Base-by-base conservation (phyloP, 1,284 basidiomycete species). In the Ustilago sp. region DNA sequence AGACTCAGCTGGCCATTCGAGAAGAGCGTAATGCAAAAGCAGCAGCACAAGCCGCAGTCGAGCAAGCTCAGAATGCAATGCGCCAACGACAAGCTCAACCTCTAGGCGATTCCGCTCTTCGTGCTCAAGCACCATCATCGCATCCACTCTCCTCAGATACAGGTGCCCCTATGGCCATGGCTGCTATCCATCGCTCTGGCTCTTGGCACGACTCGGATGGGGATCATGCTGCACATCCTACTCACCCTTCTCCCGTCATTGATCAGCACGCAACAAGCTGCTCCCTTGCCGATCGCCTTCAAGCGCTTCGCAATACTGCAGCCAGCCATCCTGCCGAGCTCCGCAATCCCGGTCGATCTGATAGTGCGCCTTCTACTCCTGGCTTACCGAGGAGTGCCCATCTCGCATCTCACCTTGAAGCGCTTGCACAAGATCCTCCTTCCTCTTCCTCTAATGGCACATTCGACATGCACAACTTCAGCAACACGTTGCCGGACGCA, bases 11-110 rank as follows among this genome's bases (percentile, higher is more conserved):
- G 8, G 63, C 68, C 32, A 62, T 70, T 43, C 63, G 83, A 2
- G 83, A 83, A 34, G 82, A 84, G 57, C 53, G 60, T n/a, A 79
- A 76, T 56, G 73, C 77, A 2, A 59, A 71, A 32, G 66, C 68
- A 12, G 63, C 62, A 11, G 59, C 58, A 17, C 54, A 74, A 36
- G 68, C 64, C 11, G 68, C 67, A 0, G 68, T 48, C 2, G 59
- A 75, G 43, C 71, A 68, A 53, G 64, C 64, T 15, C 52, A 55
- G 23, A 72, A 72, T 53, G 69, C 69, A 3, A 23, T 39, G 1
- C 43, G 47, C 2, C 69, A 74, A 38, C 31, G 59, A 3, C 41
- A 69, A 31, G 66, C 63, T 28, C 72, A 69, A 19, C 67, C 63
- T 31, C 65, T 65, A 47, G 70, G 70, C 36, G 70, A 73, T 17